Base-by-base conservation (phyloP, 805 yeast genomes). In the Sugiyamaella floridensis region DNA sequence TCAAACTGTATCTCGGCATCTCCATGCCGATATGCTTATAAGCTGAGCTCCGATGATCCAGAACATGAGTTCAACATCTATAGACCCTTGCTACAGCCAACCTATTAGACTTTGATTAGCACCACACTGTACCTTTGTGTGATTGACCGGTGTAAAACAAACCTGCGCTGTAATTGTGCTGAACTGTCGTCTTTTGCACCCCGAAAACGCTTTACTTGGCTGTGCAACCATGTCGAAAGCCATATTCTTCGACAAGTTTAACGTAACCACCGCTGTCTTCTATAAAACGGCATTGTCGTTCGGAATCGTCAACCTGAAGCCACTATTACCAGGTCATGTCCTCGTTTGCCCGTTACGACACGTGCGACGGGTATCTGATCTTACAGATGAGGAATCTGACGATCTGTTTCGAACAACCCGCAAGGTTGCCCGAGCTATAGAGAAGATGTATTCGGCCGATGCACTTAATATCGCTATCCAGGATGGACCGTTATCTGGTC, bases 401-500 rank as follows among this genome's bases (percentile, higher is more conserved):
- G 99, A 93, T 66, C 86, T 84, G 67, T 89, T 89, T 76, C 67
- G 68, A 20, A 81, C 96, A 0, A 71, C 93, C 9, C 96, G 87
- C 59, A 63, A 77, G 46, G 76, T 93, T 0, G 83, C 89, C 55
- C 69, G 71, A 50, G 85, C 89, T 57, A 82, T 93, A 14, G 82
- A 77, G 57, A 63, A 74, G 53, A 71, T 76, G 11, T 93, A 83
- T 66, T 76, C 82, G 37, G 95, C 97, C 1, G 95, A 90, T 60
- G 75, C 96, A 1, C 64, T 89, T 55, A 95, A 95, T 64, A 77
- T 93, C 41, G 92, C 97, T 10, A 88, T 95, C 54, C 99, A 93
- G 67, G 99, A 93, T 66, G 99, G 99, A 0, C 86, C 89, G 0
- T 89, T 89, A 48, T 92, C 97, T 1, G 99, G 99, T 2, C 99